phyloP scores from a whole-genome alignment of 306 rosid genomes.

The Prunus dulcis region DNA sequence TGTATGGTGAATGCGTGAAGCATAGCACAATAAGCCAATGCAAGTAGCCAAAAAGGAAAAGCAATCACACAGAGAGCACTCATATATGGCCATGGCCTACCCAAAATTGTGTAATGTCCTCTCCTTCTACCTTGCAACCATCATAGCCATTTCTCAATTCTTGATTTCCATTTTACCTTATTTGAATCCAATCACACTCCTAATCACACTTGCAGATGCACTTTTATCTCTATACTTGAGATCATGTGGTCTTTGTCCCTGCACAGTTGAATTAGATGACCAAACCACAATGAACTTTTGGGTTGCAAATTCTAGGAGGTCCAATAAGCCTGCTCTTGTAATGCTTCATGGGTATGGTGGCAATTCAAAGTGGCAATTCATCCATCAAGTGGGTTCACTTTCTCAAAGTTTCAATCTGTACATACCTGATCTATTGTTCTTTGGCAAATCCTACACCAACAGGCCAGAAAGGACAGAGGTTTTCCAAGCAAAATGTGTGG shows the following conservation, averaged over 20 bases:
- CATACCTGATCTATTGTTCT: constrained; percentile 36
- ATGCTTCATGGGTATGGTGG: constrained; percentile 49
- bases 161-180: constrained; percentile 1
- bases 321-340: constrained; percentile 17
- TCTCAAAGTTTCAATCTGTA: constrained; percentile 24
- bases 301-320: constrained; percentile 17
- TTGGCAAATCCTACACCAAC: constrained; percentile 35
- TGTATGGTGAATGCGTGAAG: constrained; percentile 8
- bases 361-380: constrained; percentile 39
- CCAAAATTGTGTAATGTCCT: neutral
- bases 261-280: constrained; percentile 24
- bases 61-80: neutral
- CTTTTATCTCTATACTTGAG: constrained; percentile 27
- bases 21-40: neutral
- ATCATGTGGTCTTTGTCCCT: constrained; percentile 29
- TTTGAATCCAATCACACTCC: neutral
- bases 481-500: constrained; percentile 36
- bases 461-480: constrained; percentile 25
- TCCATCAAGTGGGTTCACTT: constrained; percentile 31
- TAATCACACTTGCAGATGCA: constrained; percentile 2
- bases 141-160: constrained; percentile 8
- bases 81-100: constrained; percentile 9
- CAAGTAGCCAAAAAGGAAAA: neutral
- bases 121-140: constrained; percentile 15
- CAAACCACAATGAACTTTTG: constrained; percentile 43